phyloP scores from a whole-genome alignment of 2,329 filamentous ascomycete species.

The Claviceps sorghi region DNA sequence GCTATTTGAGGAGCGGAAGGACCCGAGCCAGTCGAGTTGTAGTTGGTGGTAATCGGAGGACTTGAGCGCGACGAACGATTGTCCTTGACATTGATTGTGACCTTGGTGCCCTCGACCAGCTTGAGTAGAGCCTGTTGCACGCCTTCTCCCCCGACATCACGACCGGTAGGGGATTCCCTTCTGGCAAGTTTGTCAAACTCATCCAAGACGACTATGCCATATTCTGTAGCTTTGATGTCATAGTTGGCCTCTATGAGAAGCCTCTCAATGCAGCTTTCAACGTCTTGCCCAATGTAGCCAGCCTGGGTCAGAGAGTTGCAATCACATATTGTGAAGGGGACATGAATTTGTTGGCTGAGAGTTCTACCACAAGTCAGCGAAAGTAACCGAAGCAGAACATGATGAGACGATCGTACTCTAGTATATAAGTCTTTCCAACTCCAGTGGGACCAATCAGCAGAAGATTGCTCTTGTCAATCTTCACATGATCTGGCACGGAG shows the following conservation, averaged over 20 bases:
- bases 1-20: constrained; percentile 30
- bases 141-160: constrained; percentile 90
- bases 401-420: constrained; percentile 37
- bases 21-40: constrained; percentile 28
- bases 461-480: constrained; percentile 91
- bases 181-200: constrained; percentile 96
- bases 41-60: constrained; percentile 38
- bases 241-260: constrained; percentile 84
- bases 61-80: constrained; percentile 45
- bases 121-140: constrained; percentile 93
- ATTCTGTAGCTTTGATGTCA: constrained; percentile 68
- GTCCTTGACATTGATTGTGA: constrained; percentile 81
- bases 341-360: constrained; percentile 78
- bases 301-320: constrained; percentile 94
- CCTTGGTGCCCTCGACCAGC: constrained; percentile 87
- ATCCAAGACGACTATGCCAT: constrained; percentile 88
- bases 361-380: constrained; percentile 44
- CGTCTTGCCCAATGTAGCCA: constrained; percentile 94
- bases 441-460: constrained; percentile 83
- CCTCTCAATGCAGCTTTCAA: constrained; percentile 87
- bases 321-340: constrained; percentile 89
- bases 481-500: constrained; percentile 35
- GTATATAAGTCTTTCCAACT: constrained; percentile 91
- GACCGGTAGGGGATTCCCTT: constrained; percentile 71
- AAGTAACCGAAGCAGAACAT: background rate